A percentile compares a stretch with the other conserved stretches of the same genome.
Evolutionary conservation across 2,329 filamentous ascomycete species (phyloP).

Genomic region (Grosmannia serpens): DNA sequence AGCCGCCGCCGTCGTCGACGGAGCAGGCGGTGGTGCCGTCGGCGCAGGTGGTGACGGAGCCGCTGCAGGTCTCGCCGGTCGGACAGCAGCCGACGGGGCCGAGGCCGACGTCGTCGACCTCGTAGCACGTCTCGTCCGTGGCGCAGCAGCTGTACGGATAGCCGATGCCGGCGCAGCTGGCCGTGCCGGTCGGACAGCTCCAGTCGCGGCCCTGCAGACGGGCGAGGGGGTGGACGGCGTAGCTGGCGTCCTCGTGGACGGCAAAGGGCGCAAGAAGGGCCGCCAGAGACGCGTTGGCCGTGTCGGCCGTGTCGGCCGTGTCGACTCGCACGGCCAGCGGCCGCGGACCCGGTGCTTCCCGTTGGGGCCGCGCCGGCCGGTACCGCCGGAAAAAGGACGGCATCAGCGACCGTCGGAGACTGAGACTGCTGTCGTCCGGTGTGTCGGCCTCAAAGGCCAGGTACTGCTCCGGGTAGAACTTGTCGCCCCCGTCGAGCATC

Average conservation of each 20-base stretch:
- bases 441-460: constrained; percentile 25
- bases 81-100: constrained; percentile 70
- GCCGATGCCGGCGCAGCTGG: constrained; percentile 50
- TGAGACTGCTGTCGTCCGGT: not conserved
- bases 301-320: constrained; percentile 2
- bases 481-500: constrained; percentile 61
- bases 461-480: constrained; percentile 60
- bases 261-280: constrained; percentile 39
- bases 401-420: constrained; percentile 1
- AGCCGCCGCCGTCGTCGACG: constrained; percentile 56
- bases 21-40: constrained; percentile 54
- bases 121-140: constrained; percentile 53
- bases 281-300: constrained; percentile 7
- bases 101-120: constrained; percentile 48
- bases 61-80: constrained; percentile 49
- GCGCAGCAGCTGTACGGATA: constrained; percentile 63
- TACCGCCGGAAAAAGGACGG: not conserved
- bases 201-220: constrained; percentile 46
- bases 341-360: not conserved
- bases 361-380: not conserved
- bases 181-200: constrained; percentile 55
- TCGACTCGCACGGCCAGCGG: not conserved
- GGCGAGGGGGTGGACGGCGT: constrained; percentile 23
- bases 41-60: constrained; percentile 49
- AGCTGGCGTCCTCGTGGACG: constrained; percentile 26